These are phyloP conservation scores for Lenzites betulinus DNA, from an alignment of 768 basidiomycete genomes.

Conservation along the genomic window DNA sequence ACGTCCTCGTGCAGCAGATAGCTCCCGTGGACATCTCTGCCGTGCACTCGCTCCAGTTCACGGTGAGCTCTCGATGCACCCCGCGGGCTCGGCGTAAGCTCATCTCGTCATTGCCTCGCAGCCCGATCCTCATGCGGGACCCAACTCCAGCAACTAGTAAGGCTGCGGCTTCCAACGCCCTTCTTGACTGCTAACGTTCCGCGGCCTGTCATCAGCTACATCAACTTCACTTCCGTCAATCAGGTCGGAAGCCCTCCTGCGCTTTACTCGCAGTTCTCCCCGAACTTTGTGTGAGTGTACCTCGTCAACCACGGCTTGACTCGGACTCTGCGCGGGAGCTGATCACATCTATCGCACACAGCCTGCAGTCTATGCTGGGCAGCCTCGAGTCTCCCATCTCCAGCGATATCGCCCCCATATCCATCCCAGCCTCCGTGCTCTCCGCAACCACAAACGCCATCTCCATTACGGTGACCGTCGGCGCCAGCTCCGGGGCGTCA, in stretches of 20 bases:
- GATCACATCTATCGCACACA: slow-evolving; percentile 32
- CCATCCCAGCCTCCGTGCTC: slow-evolving; percentile 40
- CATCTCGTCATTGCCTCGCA: slow-evolving; percentile 25
- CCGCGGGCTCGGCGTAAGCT: neutral
- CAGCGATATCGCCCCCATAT: slow-evolving; percentile 47
- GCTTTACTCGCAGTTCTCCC: slow-evolving; percentile 41
- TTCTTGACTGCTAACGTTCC: neutral
- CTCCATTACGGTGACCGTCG: slow-evolving; percentile 37
- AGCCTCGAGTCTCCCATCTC: slow-evolving; percentile 52
- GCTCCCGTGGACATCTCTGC: slow-evolving; percentile 54
- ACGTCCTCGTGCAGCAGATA: slow-evolving; percentile 63
- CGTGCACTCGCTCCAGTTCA: slow-evolving; percentile 53
- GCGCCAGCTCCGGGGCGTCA: slow-evolving; percentile 17
- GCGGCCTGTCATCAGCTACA: slow-evolving; percentile 46
- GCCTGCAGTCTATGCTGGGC: slow-evolving; percentile 61
- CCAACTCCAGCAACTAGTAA: slow-evolving; percentile 61
- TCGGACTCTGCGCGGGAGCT: neutral
- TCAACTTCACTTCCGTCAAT: slow-evolving; percentile 54
- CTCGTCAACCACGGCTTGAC: no score
- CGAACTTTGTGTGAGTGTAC: slow-evolving; percentile 53
- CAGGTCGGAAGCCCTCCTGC: slow-evolving; percentile 20
- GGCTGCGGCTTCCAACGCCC: slow-evolving; percentile 25
- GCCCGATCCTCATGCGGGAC: slow-evolving; percentile 59
- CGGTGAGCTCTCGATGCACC: slow-evolving; percentile 39
- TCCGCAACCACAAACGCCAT: slow-evolving; percentile 21